Evolutionary conservation across 2,329 filamentous ascomycete species (phyloP), one percentile per base, ranked within the genome.

Genomic region (Arachnomyces sp.): DNA sequence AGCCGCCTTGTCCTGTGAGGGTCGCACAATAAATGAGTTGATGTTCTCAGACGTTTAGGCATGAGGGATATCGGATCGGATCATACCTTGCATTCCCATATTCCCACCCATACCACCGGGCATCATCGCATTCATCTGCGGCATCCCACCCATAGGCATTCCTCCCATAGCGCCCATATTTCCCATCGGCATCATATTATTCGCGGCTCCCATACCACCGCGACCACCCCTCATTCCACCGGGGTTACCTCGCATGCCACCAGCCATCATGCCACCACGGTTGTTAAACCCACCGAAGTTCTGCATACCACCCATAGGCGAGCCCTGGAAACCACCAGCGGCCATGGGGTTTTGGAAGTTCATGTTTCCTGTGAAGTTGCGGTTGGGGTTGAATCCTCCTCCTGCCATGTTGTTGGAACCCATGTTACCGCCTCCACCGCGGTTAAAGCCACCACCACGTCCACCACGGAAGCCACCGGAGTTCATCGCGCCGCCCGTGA

Each of bases 211-310:
- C 75, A 82, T 77, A 35, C 67, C 69, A 31, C 66, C 74, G 63
- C 72, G 73, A 41, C 72, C 75, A 46, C 76, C 72, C 37, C 74
- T 70, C 71, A 79, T 79, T 11, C 69, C 64, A 30, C 75, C 71
- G 56, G 76, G 58, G 44, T 71, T 72, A 60, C 69, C 69, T 32
- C 71, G 65, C 67, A 72, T 74, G 35, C 62, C 64, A 20, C 64
- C 64, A 39, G 68, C 65, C 63, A 76, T 74, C 59, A 69, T 76
- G 25, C 68, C 67, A 18, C 74, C 75, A 49, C 73, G 68, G 58
- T 67, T 70, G 52, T 63, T 68, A 55, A 66, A 71, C 43, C 59
- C 60, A 35, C 61, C 68, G 47, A 63, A 71, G 42, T 62, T 61
- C 39, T 68, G 67, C 62, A 76, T 76, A 31, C 71, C 71, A 7